Evolutionary conservation across 345 rosid species (phyloP).

Genomic region (Ceriops tagal): DNA sequence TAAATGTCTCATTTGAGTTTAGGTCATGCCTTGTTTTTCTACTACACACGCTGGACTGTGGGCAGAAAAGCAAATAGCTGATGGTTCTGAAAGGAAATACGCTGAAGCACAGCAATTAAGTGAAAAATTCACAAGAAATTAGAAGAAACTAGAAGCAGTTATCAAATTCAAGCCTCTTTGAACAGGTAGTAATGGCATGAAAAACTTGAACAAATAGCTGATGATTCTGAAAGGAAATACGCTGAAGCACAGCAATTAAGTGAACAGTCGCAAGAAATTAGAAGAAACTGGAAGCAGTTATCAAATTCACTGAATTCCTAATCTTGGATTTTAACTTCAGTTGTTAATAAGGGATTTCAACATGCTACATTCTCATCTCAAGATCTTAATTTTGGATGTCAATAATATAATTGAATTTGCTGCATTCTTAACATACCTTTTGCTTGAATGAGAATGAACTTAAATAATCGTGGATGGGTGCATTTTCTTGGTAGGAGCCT

Average conservation of each 20-base stretch:
- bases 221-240: slow-evolving; percentile 56
- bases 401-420: not conserved
- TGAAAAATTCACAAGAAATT: slow-evolving; percentile 65
- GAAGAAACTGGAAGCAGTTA: slow-evolving; percentile 63
- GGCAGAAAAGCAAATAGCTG: slow-evolving; percentile 74
- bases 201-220: slow-evolving; percentile 50
- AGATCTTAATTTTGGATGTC: too few species aligned
- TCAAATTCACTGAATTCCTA: not conserved
- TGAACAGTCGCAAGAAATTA: slow-evolving; percentile 61
- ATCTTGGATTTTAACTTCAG: not conserved
- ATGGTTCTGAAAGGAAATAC: slow-evolving; percentile 56
- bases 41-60: slow-evolving; percentile 47
- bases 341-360: not conserved
- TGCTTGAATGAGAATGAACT: too few species aligned
- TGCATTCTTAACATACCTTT: not conserved
- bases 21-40: slow-evolving; percentile 4
- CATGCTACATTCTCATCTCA: not conserved
- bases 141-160: slow-evolving; percentile 71
- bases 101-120: slow-evolving; percentile 57
- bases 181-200: slow-evolving; percentile 58
- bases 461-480: too few species aligned
- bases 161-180: slow-evolving; percentile 70
- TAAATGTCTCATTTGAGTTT: slow-evolving; percentile 1
- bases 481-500: not conserved
- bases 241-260: slow-evolving; percentile 57